Base-by-base conservation (phyloP, 306 rosid genomes). In the Prunus fruticosa region DNA sequence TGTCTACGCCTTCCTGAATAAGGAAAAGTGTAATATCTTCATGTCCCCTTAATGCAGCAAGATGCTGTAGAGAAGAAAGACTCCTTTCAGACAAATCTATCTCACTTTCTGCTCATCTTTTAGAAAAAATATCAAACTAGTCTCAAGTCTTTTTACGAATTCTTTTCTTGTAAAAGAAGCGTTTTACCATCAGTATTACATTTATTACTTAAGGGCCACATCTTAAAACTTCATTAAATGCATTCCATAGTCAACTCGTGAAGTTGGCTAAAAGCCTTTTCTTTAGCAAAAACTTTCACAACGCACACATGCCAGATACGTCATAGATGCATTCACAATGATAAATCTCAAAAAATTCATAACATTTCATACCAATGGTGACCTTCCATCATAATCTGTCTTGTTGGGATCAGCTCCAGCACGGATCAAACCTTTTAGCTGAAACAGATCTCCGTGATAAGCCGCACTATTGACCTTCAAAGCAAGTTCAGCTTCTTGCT, bases 381-480 rank as follows among this genome's bases (percentile, higher is more conserved):
- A 90, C 79, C 99, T 88, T 78, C 99, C 97, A 89, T 95, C 99
- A 79, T 91, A 95, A 82, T 95, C 97, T 32, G 92, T 88, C 88
- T 88, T 95, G 82, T 88, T 91, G 15, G 92, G 91, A 82, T 95
- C 97, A 68, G 97, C 99, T 82, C 99, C 99, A 50, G 96, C 91
- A 66, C 97, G 93, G 82, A 92, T 76, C 30, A 95, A 63, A 79
- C 92, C 84, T 86, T 95, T 90, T 46, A 95, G 83, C 76, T 91
- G 97, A 83, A 80, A 70, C 54, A 95, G 76, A 82, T 95, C 97
- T 60, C 99, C 99, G 49, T 91, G 67, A 78, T 84, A 82, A 76
- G 97, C 92, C 11, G 96, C 88, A 77, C 84, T 91, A 54, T 95
- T 95, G 75, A 92, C 93, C 86, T 95, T 95, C 83, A 92, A 87